A percentile compares a stretch with the other conserved stretches of the same genome.
Evolutionary conservation across 2,329 filamentous ascomycete species (phyloP).

Genomic region (Hypoxylon sp.): DNA sequence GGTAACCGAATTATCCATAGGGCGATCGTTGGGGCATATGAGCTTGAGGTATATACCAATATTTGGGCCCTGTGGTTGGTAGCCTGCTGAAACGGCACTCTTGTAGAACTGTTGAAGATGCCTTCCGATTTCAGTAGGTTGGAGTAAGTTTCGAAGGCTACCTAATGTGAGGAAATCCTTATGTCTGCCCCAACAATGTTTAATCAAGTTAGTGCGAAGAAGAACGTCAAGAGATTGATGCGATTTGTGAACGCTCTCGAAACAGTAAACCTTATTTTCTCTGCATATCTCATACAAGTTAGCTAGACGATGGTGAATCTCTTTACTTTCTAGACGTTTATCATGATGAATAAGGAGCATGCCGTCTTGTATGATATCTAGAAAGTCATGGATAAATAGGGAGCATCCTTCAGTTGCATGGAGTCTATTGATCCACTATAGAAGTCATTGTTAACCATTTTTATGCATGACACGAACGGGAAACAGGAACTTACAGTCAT

Average conservation of each 20-base stretch:
- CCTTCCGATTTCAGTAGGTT: neutral
- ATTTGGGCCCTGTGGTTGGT: neutral
- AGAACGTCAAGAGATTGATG: conserved; percentile 7
- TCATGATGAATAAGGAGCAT: conserved; percentile 26
- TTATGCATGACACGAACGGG: too few relatives aligned
- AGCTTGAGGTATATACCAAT: conserved; percentile 4
- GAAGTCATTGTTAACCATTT: neutral
- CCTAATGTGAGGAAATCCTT: conserved; percentile 13
- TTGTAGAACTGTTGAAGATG: neutral
- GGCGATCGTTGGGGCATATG: conserved; percentile 1
- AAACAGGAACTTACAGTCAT: conserved; percentile 1
- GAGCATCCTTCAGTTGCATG: conserved; percentile 28
- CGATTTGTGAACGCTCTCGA: neutral
- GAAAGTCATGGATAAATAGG: conserved; percentile 28
- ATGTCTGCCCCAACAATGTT: conserved; percentile 1
- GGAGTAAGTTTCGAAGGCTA: conserved; percentile 1
- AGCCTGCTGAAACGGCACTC: neutral
- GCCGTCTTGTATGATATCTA: conserved; percentile 26
- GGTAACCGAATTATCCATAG: neutral
- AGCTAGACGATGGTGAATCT: neutral
- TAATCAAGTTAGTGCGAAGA: neutral
- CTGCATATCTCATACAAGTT: neutral
- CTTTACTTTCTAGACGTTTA: conserved; percentile 3
- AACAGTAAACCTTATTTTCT: conserved; percentile 1
- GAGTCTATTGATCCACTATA: conserved; percentile 30